Evolutionary conservation across 805 yeast species (phyloP).

Genomic region (Metschnikowia santaceciliae): DNA sequence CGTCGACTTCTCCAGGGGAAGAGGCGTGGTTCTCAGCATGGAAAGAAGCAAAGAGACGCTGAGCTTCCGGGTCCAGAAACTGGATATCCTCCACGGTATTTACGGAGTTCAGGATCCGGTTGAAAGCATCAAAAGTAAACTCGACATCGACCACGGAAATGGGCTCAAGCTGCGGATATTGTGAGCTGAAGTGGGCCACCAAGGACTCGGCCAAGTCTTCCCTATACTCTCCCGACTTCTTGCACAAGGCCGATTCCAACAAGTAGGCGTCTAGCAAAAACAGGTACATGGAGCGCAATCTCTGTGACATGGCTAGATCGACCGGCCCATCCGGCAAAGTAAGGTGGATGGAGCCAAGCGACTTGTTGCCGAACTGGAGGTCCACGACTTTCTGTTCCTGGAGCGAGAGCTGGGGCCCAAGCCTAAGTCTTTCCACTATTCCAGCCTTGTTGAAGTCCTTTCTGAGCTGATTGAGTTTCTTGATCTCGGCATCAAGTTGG

Average conservation of each 20-base stretch:
- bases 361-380: constrained; percentile 1
- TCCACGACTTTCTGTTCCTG: constrained; percentile 4
- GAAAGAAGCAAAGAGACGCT: constrained; percentile 16
- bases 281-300: constrained; percentile 16
- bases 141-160: constrained; percentile 26
- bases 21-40: not conserved
- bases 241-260: constrained; percentile 19
- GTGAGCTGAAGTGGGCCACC: constrained; percentile 17
- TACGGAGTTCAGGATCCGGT: constrained; percentile 26
- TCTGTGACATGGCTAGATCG: constrained; percentile 12
- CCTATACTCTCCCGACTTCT: not conserved
- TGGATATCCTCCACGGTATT: constrained; percentile 26
- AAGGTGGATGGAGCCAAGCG: not conserved
- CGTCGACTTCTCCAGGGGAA: not conserved
- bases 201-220: constrained; percentile 3
- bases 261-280: constrained; percentile 25
- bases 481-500: constrained; percentile 1
- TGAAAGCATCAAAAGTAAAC: constrained; percentile 24
- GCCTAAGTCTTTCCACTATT: constrained; percentile 22
- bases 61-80: constrained; percentile 24
- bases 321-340: constrained; percentile 16
- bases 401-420: constrained; percentile 19
- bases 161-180: constrained; percentile 20
- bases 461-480: constrained; percentile 13
- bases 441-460: constrained; percentile 22